Evolutionary conservation across 768 basidiomycete species (phyloP), one percentile per base, ranked within the genome.

Genomic region (Mycena floridula): DNA sequence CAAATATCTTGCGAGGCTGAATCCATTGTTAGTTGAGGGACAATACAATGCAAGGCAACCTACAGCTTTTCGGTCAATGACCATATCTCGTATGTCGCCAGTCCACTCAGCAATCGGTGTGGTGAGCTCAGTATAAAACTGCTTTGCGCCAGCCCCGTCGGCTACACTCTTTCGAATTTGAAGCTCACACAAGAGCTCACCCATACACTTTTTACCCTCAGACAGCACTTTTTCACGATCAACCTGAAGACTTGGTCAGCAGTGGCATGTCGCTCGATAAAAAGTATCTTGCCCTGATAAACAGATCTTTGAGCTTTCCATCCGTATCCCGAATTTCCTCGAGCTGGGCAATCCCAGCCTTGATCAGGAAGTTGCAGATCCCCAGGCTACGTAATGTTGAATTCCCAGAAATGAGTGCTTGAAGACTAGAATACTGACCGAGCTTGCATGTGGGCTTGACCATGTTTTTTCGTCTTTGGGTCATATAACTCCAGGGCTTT

Each of bases 381-480:
- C 90, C 89, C 49, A 90, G 68, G 21, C 89, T 89, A 25, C n/a
- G n/a, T 26, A n/a, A n/a, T n/a, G n/a, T n/a, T n/a, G n/a, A n/a
- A n/a, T n/a, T n/a, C n/a, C n/a, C n/a, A n/a, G n/a, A n/a, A n/a
- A n/a, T n/a, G n/a, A n/a, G n/a, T n/a, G n/a, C n/a, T n/a, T n/a
- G n/a, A n/a, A n/a, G n/a, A n/a, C n/a, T n/a, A n/a, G n/a, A n/a
- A n/a, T n/a, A n/a, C n/a, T n/a, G n/a, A n/a, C 86, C 88, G 79
- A 37, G 88, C 89, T 63, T 91, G 86, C 89, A 90, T 92, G 56
- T 90, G 88, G 13, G 88, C 89, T 57, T 92, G 88, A 15, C 89
- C 87, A 54, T 92, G 90, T 60, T 89, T 90, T 62, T 81, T 67
- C 12, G 81, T 86, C 22, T 65, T 68, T 21, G 89, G 89, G 54